Conservation (phyloP, 805 yeast species). For the Metschnikowia arizonensis region DNA sequence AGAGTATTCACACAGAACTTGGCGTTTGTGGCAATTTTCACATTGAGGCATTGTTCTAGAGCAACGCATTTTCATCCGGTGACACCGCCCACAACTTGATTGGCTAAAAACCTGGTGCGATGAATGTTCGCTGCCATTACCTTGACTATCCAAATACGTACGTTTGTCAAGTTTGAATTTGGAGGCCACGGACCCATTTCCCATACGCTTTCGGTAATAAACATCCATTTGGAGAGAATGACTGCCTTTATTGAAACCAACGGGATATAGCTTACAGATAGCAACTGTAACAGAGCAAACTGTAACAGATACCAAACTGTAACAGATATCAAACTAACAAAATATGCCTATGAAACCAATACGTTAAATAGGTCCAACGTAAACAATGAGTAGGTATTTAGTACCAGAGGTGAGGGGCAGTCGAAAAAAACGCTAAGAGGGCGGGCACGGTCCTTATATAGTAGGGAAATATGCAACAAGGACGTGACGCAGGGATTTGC, state of each 20-base stretch:
- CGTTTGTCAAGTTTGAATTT: conserved; percentile 28
- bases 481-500: background rate
- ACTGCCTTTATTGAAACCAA: too few species aligned
- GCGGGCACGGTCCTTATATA: background rate
- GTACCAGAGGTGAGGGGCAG: background rate
- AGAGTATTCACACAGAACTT: conserved; percentile 1
- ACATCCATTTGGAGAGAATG: conserved; percentile 38
- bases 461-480: background rate
- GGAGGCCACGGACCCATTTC: conserved; percentile 36
- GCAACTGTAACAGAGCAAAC: too few species aligned
- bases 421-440: background rate
- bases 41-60: conserved; percentile 1
- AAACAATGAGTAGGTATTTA: too few species aligned
- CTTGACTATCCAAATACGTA: background rate
- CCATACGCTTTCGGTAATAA: conserved; percentile 36
- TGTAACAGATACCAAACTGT: too few species aligned
- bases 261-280: too few species aligned
- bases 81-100: background rate
- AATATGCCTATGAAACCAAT: too few species aligned
- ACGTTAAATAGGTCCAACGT: too few species aligned
- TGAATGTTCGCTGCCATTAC: background rate
- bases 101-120: background rate
- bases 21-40: background rate
- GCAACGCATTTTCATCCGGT: conserved; percentile 6
- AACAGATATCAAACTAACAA: too few species aligned